phyloP scores from a whole-genome alignment of 1,139 yeast genomes.

The Debaryomycetaceae sp. region DNA sequence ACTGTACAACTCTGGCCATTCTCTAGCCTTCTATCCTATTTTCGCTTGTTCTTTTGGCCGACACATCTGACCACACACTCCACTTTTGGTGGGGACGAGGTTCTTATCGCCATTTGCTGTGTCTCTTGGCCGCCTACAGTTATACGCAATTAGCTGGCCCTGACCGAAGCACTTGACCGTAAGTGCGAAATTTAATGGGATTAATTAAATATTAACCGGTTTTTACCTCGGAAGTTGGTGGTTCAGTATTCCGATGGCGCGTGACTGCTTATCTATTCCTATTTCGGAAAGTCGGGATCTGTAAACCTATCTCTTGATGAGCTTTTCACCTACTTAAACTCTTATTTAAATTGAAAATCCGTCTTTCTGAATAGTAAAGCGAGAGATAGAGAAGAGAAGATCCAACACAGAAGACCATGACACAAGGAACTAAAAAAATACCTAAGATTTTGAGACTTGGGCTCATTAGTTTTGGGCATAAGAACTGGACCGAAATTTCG shows the following conservation, averaged over 20 bases:
- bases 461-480: constrained; percentile 47
- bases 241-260: too few species aligned
- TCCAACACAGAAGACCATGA: constrained; percentile 8
- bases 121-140: too few species aligned
- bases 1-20: too few species aligned
- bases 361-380: neutral
- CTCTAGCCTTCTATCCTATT: too few species aligned
- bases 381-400: neutral
- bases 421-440: constrained; percentile 15
- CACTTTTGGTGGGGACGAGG: too few species aligned
- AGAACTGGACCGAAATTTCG: constrained; percentile 52
- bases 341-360: neutral
- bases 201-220: too few species aligned
- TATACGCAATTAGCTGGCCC: too few species aligned
- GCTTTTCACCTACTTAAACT: neutral
- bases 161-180: neutral
- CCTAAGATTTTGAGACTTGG: constrained; percentile 64
- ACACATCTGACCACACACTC: too few species aligned
- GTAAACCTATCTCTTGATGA: neutral
- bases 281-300: neutral
- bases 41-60: too few species aligned
- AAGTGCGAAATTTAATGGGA: neutral
- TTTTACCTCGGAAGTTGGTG: neutral
- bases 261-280: too few species aligned
- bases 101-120: too few species aligned